These are phyloP conservation scores for Chimonanthus salicifolius DNA, from an alignment of 164 flowering plant species.

Conservation along the genomic window DNA sequence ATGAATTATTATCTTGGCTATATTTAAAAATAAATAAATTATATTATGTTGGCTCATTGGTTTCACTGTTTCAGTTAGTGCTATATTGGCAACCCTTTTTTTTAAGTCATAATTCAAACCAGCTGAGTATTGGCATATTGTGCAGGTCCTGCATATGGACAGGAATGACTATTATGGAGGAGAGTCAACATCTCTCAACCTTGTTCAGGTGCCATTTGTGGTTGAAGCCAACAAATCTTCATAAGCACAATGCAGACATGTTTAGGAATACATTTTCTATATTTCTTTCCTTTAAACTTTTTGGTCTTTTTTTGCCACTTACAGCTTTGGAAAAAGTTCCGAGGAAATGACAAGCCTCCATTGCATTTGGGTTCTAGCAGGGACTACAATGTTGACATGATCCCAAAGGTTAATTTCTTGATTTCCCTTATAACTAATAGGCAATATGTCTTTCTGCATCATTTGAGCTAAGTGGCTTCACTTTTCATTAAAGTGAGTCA, in stretches of 20 bases:
- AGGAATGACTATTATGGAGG: conserved; percentile 94
- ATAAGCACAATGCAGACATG: not conserved
- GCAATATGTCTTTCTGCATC: no score
- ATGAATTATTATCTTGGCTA: not conserved
- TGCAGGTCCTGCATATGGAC: conserved; percentile 93
- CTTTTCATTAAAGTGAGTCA: no score
- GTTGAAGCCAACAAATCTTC: not conserved
- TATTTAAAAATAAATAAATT: no score
- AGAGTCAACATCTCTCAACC: conserved; percentile 84
- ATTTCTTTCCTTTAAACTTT: not conserved
- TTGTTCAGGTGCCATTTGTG: conserved; percentile 50
- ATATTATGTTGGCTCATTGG: not conserved
- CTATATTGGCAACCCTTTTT: not conserved
- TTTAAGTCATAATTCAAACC: not conserved
- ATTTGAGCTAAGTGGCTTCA: no score
- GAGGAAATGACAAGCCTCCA: conserved; percentile 79
- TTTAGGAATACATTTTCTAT: not conserved
- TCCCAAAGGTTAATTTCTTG: conserved; percentile 67
- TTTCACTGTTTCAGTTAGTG: not conserved
- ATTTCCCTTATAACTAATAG: not conserved
- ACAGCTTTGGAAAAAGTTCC: conserved; percentile 87
- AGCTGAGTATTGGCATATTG: not conserved
- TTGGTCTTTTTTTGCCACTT: not conserved
- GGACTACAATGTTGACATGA: conserved; percentile 96
- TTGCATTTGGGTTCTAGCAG: conserved; percentile 78